Evolutionary conservation across 352 stramenopile species (phyloP).

Genomic region (Pythium monospermum): DNA sequence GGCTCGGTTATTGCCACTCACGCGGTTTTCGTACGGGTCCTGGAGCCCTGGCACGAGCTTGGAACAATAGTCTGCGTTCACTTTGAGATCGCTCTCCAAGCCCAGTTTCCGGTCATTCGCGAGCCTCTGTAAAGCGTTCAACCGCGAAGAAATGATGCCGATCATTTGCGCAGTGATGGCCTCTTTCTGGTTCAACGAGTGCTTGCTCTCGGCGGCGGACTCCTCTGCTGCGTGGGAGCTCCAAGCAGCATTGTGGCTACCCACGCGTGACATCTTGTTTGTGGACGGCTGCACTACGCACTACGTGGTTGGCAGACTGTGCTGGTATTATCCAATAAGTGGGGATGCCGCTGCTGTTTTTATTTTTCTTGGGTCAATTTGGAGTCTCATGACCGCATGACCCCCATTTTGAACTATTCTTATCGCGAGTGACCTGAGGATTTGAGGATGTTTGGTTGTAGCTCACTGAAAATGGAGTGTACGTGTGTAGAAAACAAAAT

Average conservation of each 20-base stretch:
- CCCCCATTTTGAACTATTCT: no score
- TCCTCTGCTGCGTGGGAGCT: background rate
- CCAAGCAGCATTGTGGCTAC: background rate
- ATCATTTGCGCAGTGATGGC: slow-evolving; percentile 79
- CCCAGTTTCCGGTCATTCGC: slow-evolving; percentile 66
- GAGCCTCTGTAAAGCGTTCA: slow-evolving; percentile 61
- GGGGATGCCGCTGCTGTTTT: no score
- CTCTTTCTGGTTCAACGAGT: slow-evolving; percentile 70
- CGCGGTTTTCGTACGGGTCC: slow-evolving; percentile 62
- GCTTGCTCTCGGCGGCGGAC: slow-evolving; percentile 21
- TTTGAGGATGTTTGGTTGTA: no score
- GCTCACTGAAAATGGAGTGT: no score
- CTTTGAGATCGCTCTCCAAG: slow-evolving; percentile 64
- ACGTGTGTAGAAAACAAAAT: no score
- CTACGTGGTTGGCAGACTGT: no score
- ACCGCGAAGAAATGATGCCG: slow-evolving; percentile 60
- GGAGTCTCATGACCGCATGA: no score
- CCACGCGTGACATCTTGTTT: background rate
- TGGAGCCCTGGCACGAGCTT: slow-evolving; percentile 56
- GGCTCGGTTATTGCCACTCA: slow-evolving; percentile 26
- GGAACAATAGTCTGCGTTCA: slow-evolving; percentile 71
- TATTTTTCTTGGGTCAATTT: no score
- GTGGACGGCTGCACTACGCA: no score
- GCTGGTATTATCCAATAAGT: no score
- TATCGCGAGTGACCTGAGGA: no score